These are phyloP conservation scores for Monosporascus sp. DNA, from an alignment of 2,329 filamentous ascomycete genomes.

Conservation along the genomic window DNA sequence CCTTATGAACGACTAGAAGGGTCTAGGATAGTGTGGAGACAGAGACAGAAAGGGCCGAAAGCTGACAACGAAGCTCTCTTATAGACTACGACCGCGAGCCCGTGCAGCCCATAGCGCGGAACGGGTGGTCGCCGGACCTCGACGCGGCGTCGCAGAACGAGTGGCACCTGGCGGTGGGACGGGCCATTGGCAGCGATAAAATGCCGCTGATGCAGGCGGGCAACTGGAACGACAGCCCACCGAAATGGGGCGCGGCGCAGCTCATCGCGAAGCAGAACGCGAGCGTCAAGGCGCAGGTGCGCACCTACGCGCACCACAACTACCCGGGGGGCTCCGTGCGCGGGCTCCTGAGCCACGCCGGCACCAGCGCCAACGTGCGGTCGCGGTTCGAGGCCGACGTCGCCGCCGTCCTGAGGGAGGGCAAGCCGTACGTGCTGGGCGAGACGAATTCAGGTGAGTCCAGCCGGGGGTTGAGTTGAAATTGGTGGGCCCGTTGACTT, in stretches of 20 bases:
- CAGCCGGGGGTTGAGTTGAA: too few species aligned
- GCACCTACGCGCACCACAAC: constrained; percentile 42
- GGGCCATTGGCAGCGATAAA: constrained; percentile 19
- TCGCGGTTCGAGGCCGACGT: constrained; percentile 36
- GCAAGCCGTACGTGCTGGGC: constrained; percentile 42
- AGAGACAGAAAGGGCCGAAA: too few species aligned
- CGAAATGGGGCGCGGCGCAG: constrained; percentile 33
- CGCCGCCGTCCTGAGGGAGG: constrained; percentile 29
- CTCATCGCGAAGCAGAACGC: constrained; percentile 33
- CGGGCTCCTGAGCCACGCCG: constrained; percentile 40
- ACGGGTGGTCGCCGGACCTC: constrained; percentile 30
- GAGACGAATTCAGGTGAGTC: constrained; percentile 44
- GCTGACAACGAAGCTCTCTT: constrained; percentile 1
- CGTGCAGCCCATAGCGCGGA: constrained; percentile 33
- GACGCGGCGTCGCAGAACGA: constrained; percentile 35
- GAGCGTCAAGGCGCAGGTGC: constrained; percentile 33
- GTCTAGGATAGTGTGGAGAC: too few species aligned
- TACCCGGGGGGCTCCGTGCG: constrained; percentile 40
- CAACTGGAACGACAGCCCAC: constrained; percentile 33
- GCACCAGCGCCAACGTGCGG: constrained; percentile 34
- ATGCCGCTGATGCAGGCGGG: constrained; percentile 27
- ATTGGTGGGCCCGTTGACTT: too few species aligned
- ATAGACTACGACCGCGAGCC: constrained; percentile 29
- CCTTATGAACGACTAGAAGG: too few species aligned
- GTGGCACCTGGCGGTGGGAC: constrained; percentile 32